Evolutionary conservation across 2,329 filamentous ascomycete genomes (phyloP).

Genomic region (Claviceps lovelessii): DNA sequence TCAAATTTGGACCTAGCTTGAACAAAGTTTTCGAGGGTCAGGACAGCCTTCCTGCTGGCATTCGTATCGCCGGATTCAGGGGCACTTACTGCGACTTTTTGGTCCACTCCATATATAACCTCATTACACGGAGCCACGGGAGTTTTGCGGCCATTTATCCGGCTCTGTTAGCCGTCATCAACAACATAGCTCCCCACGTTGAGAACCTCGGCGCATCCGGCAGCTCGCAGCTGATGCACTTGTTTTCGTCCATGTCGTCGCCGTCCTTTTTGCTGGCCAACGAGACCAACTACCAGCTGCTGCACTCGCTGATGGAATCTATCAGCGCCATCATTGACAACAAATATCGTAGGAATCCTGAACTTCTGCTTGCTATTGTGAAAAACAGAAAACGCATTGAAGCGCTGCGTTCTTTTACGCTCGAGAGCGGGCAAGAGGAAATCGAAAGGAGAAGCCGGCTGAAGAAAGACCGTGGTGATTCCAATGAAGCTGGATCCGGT

Average conservation of each 20-base stretch:
- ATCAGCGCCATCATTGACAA: constrained; percentile 85
- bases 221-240: constrained; percentile 69
- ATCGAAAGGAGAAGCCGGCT: constrained; percentile 65
- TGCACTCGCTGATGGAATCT: constrained; percentile 72
- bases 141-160: constrained; percentile 85
- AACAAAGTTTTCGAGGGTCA: constrained; percentile 83
- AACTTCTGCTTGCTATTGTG: constrained; percentile 65
- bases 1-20: constrained; percentile 75
- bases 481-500: constrained; percentile 32
- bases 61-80: constrained; percentile 70
- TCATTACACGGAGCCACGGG: constrained; percentile 84
- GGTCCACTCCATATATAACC: constrained; percentile 82
- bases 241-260: constrained; percentile 85
- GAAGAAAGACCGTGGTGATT: constrained; percentile 44
- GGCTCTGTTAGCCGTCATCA: constrained; percentile 78
- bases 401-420: constrained; percentile 69
- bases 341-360: constrained; percentile 66
- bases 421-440: constrained; percentile 85
- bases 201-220: constrained; percentile 61
- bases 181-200: constrained; percentile 79
- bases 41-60: constrained; percentile 68
- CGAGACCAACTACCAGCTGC: constrained; percentile 71
- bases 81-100: constrained; percentile 90
- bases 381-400: constrained; percentile 74
- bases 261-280: constrained; percentile 86